Evolutionary conservation across 345 rosid species (phyloP), one percentile per base, ranked within the genome.

Genomic region (Crucihimalaya himalaica): DNA sequence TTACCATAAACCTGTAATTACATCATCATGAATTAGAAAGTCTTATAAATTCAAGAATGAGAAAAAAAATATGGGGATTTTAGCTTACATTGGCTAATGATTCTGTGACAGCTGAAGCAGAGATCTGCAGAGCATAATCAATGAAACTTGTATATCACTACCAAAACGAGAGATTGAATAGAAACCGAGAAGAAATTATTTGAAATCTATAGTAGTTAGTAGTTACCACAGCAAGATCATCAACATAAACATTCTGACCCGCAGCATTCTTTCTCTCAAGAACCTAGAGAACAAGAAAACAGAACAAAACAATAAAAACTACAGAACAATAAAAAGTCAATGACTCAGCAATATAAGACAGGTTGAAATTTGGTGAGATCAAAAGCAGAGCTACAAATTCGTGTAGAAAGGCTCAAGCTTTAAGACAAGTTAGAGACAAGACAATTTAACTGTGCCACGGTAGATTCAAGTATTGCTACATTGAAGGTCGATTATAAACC

Each of bases 81-180:
- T 70, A 61, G 61, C 97, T 92, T 86, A 92, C 98, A 89, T 86
- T 87, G 80, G 88, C 86, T 81, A 96, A 81, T 52, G 98, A 89
- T 84, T 90, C 98, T 81, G 78, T 86, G 70, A 89, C 96, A 68
- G 90, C 95, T 2, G 88, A 83, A 72, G 91, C 80, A 77, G 96
- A 96, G 27, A 96, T 83, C 99, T 95, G 89, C 85, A 78, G 50
- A 78, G 73, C 16, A 72, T 23, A 68, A 29, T 18, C 16, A 46
- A 54, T 9, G 29, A 70, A 66, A 40, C 1, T 56, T 19, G 32
- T 43, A 39, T 14, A 15, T 63, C 6, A 71, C 13, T 50, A 71
- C 60, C 21, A 23, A 23, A 63, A 59, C 6, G 5, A 61, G 39
- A 34, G 15, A 40, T 19, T 10, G 10, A 42, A 43, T 52, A 28